Evolutionary conservation across 2,329 filamentous ascomycete species (phyloP).

Genomic region (Fusarium sp.): DNA sequence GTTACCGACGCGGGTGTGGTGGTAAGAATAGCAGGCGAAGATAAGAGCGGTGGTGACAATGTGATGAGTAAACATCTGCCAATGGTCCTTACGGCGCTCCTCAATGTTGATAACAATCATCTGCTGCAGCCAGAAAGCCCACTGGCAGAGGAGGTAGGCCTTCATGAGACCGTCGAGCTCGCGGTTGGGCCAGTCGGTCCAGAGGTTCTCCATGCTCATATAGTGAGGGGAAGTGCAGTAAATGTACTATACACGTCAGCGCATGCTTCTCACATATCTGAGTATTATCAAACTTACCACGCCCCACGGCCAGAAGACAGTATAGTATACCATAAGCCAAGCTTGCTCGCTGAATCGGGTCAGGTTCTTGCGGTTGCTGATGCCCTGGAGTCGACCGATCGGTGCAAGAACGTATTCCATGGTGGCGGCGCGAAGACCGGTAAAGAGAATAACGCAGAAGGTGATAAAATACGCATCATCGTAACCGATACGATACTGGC

Average conservation of each 20-base stretch:
- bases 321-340: constrained; percentile 88
- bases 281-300: constrained; percentile 67
- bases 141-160: constrained; percentile 88
- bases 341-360: constrained; percentile 93
- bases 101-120: constrained; percentile 95
- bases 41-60: constrained; percentile 87
- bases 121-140: constrained; percentile 94
- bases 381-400: constrained; percentile 75
- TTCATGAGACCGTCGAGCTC: constrained; percentile 81
- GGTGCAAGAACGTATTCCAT: constrained; percentile 92
- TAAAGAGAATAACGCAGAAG: constrained; percentile 86
- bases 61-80: constrained; percentile 96
- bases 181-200: constrained; percentile 84
- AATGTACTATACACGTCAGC: constrained; percentile 70
- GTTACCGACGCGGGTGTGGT: constrained; percentile 87
- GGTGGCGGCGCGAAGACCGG: constrained; percentile 80
- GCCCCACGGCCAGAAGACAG: constrained; percentile 82
- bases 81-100: constrained; percentile 91
- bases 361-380: constrained; percentile 78
- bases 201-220: constrained; percentile 79
- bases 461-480: constrained; percentile 84
- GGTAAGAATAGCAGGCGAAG: constrained; percentile 83
- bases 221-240: constrained; percentile 81
- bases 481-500: constrained; percentile 77
- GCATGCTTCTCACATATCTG: neutral